Conservation (phyloP, 345 rosid genomes). For the Microcos paniculata region DNA sequence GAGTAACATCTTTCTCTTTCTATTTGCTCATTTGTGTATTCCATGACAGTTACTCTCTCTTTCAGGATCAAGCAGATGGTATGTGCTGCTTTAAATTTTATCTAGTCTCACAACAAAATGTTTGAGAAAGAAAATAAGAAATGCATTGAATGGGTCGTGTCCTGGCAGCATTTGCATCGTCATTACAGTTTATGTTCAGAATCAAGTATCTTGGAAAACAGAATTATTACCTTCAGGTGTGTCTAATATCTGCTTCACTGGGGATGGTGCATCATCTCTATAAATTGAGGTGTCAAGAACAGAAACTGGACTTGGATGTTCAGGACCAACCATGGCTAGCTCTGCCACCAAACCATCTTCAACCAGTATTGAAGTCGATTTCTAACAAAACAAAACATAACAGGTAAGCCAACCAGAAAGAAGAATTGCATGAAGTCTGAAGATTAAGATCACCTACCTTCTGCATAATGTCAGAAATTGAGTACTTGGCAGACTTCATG, state of each 20-base stretch:
- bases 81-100: not conserved
- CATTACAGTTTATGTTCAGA: slow-evolving; percentile 4
- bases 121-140: slow-evolving; percentile 1
- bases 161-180: not conserved
- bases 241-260: slow-evolving; percentile 46
- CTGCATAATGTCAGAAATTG: slow-evolving; percentile 44
- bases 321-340: slow-evolving; percentile 44
- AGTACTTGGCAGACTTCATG: slow-evolving; percentile 30
- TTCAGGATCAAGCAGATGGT: not conserved
- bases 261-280: slow-evolving; percentile 62
- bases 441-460: slow-evolving; percentile 43
- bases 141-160: not conserved
- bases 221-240: slow-evolving; percentile 39
- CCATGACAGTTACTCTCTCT: not conserved
- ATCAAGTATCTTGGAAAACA: not conserved
- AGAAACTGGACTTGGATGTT: slow-evolving; percentile 88
- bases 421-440: not conserved
- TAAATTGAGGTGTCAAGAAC: slow-evolving; percentile 64
- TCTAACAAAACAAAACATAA: slow-evolving; percentile 37
- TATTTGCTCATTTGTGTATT: not conserved
- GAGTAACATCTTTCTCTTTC: not conserved
- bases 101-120: not conserved
- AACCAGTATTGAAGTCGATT: slow-evolving; percentile 41
- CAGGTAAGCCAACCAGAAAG: slow-evolving; percentile 4
- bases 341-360: slow-evolving; percentile 50